Conservation (phyloP, 352 stramenopile species). For the Plasmopara halstedii region DNA sequence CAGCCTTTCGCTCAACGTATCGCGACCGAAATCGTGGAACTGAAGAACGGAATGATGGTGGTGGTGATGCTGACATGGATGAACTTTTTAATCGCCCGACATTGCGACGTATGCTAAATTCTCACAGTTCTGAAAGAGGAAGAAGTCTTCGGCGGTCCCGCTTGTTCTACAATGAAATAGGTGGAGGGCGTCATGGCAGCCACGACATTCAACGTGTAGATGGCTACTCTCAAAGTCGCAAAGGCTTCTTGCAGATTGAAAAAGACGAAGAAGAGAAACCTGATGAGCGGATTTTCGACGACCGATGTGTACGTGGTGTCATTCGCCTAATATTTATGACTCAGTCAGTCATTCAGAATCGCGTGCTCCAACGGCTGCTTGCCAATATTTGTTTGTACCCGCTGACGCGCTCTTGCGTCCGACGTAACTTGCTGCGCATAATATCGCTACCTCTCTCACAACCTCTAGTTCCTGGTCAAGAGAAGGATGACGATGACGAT, state of each 20-base stretch:
- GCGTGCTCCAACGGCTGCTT: slow-evolving; percentile 70
- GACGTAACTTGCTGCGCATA: slow-evolving; percentile 52
- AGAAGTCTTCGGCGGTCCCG: slow-evolving; percentile 32
- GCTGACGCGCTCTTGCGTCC: slow-evolving; percentile 51
- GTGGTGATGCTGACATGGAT: slow-evolving; percentile 41
- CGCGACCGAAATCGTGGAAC: slow-evolving; percentile 29
- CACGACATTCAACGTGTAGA: slow-evolving; percentile 22
- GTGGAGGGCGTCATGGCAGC: slow-evolving; percentile 32
- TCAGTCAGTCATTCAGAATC: slow-evolving; percentile 75
- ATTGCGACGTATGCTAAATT: slow-evolving; percentile 74
- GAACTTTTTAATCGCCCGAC: slow-evolving; percentile 71
- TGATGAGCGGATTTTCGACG: slow-evolving; percentile 57
- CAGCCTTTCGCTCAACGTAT: slow-evolving; percentile 68
- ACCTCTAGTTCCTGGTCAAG: slow-evolving; percentile 26
- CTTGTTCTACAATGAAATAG: slow-evolving; percentile 33
- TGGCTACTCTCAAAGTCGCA: slow-evolving; percentile 15
- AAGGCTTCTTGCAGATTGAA: slow-evolving; percentile 63
- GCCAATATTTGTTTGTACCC: slow-evolving; percentile 79
- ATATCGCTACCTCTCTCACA: slow-evolving; percentile 43
- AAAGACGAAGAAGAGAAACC: slow-evolving; percentile 62
- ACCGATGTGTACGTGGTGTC: slow-evolving; percentile 54
- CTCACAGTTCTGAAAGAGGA: slow-evolving; percentile 46
- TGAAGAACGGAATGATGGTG: slow-evolving; percentile 20
- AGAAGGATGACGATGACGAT: slow-evolving; percentile 32
- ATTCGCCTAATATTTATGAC: slow-evolving; percentile 74